phyloP scores from a whole-genome alignment of 495 filamentous ascomycete genomes.

The Podospora anserina region DNA sequence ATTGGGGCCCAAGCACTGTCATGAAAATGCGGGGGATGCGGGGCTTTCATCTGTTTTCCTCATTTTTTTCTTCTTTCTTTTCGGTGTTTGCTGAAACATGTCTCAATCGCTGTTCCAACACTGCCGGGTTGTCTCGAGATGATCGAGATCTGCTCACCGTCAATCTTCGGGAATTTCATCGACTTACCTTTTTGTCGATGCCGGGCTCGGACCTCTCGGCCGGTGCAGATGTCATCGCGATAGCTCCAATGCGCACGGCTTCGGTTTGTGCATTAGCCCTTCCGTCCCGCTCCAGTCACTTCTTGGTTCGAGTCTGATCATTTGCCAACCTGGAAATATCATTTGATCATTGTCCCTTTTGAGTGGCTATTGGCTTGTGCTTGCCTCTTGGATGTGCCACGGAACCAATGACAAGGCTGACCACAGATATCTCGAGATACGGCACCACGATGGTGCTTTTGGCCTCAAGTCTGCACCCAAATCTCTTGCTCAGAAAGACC shows the following conservation, averaged over 20 bases:
- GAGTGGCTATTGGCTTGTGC: too few species aligned
- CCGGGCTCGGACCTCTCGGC: neutral
- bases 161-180: neutral
- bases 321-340: neutral
- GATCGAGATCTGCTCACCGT: neutral
- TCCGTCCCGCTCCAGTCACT: slow-evolving; percentile 3
- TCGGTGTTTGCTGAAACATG: neutral
- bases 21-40: slow-evolving; percentile 3
- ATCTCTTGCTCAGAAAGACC: neutral
- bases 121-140: neutral
- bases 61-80: too few species aligned
- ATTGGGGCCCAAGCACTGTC: slow-evolving; percentile 3
- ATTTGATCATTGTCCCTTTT: neutral
- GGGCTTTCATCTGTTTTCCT: neutral
- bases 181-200: neutral
- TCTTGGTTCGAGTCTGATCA: slow-evolving; percentile 1
- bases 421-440: neutral
- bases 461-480: neutral
- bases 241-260: slow-evolving; percentile 3
- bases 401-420: neutral
- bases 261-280: neutral
- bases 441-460: neutral
- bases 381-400: neutral
- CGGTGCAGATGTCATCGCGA: neutral
- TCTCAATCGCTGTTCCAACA: neutral